Conservation (phyloP, 2,329 filamentous ascomycete species). For the Dothideomycetes sp. region DNA sequence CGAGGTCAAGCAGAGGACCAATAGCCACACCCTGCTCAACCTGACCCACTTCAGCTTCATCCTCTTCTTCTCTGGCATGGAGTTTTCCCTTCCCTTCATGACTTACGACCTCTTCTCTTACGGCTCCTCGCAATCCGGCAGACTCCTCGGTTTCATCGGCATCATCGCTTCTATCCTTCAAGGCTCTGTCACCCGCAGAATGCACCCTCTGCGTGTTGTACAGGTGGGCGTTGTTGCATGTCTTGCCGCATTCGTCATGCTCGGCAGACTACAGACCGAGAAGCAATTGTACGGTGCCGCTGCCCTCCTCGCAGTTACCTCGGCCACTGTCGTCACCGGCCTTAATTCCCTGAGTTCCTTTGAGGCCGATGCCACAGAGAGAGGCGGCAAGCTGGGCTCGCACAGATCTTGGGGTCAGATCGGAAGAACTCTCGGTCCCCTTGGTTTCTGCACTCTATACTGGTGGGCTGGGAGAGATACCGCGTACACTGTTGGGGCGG, state of each 20-base stretch:
- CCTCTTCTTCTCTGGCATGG: conserved; percentile 95
- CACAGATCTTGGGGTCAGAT: conserved; percentile 75
- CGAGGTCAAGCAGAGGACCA: conserved; percentile 46
- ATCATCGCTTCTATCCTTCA: conserved; percentile 87
- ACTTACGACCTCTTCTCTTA: conserved; percentile 90
- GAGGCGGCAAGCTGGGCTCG: conserved; percentile 77
- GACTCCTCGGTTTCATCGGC: conserved; percentile 80
- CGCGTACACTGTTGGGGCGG: conserved; percentile 71
- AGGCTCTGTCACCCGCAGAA: conserved; percentile 76
- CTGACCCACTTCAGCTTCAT: conserved; percentile 81
- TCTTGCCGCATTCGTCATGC: conserved; percentile 66
- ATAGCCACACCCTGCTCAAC: conserved; percentile 75
- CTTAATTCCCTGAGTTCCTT: conserved; percentile 87
- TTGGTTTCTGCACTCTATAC: conserved; percentile 89
- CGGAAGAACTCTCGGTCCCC: conserved; percentile 73
- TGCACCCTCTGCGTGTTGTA: conserved; percentile 71
- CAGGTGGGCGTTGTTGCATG: conserved; percentile 69
- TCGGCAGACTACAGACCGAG: conserved; percentile 59
- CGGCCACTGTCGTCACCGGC: conserved; percentile 87
- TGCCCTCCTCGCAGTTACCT: conserved; percentile 75
- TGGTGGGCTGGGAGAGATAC: conserved; percentile 93
- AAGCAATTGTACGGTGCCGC: conserved; percentile 69
- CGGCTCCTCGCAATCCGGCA: conserved; percentile 67
- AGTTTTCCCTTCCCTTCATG: conserved; percentile 95
- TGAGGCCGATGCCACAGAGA: conserved; percentile 67